Base-by-base conservation (phyloP, 2,329 filamentous ascomycete genomes). In the Nigrograna mackinnonii region DNA sequence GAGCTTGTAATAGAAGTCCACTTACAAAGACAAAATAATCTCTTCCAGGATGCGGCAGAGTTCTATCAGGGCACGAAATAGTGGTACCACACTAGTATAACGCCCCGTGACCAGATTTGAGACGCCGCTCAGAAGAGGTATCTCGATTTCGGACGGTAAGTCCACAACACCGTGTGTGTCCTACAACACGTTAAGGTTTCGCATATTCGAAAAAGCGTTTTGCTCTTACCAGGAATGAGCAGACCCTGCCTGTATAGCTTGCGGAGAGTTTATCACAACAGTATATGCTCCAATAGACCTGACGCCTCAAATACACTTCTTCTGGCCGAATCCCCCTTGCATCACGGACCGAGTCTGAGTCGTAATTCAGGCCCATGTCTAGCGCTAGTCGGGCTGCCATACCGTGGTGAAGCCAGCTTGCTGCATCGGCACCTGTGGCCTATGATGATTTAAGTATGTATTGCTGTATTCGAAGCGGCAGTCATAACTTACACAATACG, bases 381-480 rank as follows among this genome's bases (percentile, higher is more conserved):
- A 28, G 24, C 11, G 14, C 14, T 28, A 28, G 14, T 28, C 24
- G 24, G 24, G 11, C 14, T 28, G 24, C 24, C 24, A 28, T 28
- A 14, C 24, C 24, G 24, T 28, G 11, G 14, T 42, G 17, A 22
- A 32, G 24, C 39, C 30, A 32, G 33, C 22, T 16, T 17, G n/a
- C 2, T 13, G 19, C n/a, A 21, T 42, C n/a, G 34, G 16, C 11
- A 17, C 24, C 24, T 12, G 14, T 28, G 11, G 11, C 24, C 24
- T 28, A 28, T 14, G 24, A 3, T 11, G 24, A 28, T 14, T 28
- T 14, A 28, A 28, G 11, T 14, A 28, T 14, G 24, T 3, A 12
- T 28, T 11, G 11, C 24, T 11, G 14, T 14, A 28, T 28, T 11
- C 11, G 24, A 11, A 28, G 24, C 24, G 24, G 3, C 24, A 12